Evolutionary conservation across 2,329 filamentous ascomycete genomes (phyloP), one percentile per base, ranked within the genome.

Genomic region (Beauveria scarabaeidicola): DNA sequence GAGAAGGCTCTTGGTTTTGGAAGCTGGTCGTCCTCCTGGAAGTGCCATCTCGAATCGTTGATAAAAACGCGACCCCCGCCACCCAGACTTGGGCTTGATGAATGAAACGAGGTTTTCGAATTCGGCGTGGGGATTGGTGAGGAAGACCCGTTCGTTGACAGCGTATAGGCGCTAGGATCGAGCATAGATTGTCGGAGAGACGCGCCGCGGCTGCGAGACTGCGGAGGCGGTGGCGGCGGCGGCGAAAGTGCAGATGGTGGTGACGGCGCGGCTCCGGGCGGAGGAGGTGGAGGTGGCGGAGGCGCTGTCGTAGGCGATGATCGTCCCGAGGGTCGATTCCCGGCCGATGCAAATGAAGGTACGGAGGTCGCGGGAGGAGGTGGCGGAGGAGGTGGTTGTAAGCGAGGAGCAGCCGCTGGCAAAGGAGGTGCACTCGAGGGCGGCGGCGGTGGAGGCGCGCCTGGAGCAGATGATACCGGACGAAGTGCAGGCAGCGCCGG

Each of bases 1-100:
- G 79, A 75, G 69, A 95, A 97, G 1, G 89, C 85, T 67, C 93
- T 81, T 23, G 93, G 93, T 66, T 91, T 93, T 0, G 94, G 93
- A 51, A 97, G 80, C 66, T 89, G 80, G 40, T 80, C 82, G 67
- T 97, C 93, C 51, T 87, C 83, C 66, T 93, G 88, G 69, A 97
- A 99, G 64, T 87, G 88, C 86, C 91, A 99, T 65, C 93, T 81
- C 58, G 80, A 73, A 72, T 97, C 94, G 63, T 91, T 83, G 53
- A 96, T 85, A 11, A 82, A 74, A 60, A 86, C 75, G 21, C 78
- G 77, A 5, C 69, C 68, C 25, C 69, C 69, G 36, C 62, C 62
- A 13, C 65, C 63, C 6, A 55, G 61, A 61, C 66, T 68, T 2
- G 65, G 64, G 21, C 65, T 65, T 56, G 66, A 68, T 65, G 70